A percentile compares a stretch with the other conserved stretches of the same genome.
phyloP scores from a whole-genome alignment of 352 stramenopile species.

The Phytopythium oedochilum region DNA sequence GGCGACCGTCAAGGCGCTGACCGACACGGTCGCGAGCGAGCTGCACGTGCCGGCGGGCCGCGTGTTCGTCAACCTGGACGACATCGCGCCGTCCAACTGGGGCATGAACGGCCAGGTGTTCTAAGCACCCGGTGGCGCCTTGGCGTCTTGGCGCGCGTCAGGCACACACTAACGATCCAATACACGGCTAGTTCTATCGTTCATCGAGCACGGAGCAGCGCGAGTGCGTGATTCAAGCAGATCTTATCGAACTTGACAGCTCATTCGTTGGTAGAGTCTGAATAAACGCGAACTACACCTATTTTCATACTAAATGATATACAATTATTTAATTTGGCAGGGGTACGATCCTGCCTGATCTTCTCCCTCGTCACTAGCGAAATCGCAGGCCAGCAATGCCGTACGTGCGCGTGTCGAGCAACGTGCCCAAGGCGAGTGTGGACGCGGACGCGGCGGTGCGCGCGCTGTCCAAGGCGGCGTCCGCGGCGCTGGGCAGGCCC shows the following conservation, averaged over 20 bases:
- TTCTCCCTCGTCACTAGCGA: neutral
- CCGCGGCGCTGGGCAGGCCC: constrained; percentile 22
- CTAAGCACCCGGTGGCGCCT: neutral
- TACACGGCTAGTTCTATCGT: too few relatives aligned
- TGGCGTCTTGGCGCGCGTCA: too few relatives aligned
- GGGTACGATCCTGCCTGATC: too few relatives aligned
- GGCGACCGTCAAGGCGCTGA: constrained; percentile 6
- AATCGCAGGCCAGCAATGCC: constrained; percentile 13
- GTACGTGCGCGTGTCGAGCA: constrained; percentile 32
- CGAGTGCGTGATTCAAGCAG: too few relatives aligned
- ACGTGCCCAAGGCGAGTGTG: constrained; percentile 24
- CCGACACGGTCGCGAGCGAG: constrained; percentile 5
- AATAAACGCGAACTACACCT: too few relatives aligned
- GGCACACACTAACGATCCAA: too few relatives aligned
- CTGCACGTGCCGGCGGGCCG: constrained; percentile 2
- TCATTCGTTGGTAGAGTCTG: too few relatives aligned
- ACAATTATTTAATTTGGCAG: too few relatives aligned
- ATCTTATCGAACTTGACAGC: too few relatives aligned
- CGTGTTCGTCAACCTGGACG: constrained; percentile 10
- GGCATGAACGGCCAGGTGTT: constrained; percentile 5
- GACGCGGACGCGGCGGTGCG: constrained; percentile 20
- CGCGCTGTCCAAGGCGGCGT: constrained; percentile 30
- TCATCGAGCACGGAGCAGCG: too few relatives aligned
- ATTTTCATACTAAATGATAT: too few relatives aligned
- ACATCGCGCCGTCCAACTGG: constrained; percentile 8